Conservation (phyloP, 257 asterid species). For the Phtheirospermum japonicum region DNA sequence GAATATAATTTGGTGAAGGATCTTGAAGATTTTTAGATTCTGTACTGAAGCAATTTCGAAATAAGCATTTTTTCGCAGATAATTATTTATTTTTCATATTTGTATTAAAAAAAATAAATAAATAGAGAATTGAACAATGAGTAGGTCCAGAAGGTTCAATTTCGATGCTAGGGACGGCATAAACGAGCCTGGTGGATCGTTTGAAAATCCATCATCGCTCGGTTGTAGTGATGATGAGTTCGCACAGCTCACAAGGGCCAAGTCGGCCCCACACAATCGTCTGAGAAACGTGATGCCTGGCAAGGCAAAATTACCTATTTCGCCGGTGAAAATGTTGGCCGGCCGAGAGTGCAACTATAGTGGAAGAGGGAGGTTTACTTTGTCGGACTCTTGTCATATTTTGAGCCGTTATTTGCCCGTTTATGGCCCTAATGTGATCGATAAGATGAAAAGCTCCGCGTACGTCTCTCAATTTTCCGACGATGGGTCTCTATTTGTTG, state of each 20-base stretch:
- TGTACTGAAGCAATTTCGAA: slow-evolving; percentile 14
- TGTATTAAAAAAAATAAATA: background rate
- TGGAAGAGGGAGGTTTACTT: slow-evolving; percentile 80
- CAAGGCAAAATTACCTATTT: slow-evolving; percentile 46
- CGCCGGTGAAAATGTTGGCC: slow-evolving; percentile 73
- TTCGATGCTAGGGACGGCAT: slow-evolving; percentile 31
- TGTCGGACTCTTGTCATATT: slow-evolving; percentile 76
- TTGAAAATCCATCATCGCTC: slow-evolving; percentile 18
- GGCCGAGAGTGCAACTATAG: slow-evolving; percentile 75
- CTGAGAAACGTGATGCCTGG: slow-evolving; percentile 46
- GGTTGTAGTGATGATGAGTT: slow-evolving; percentile 59
- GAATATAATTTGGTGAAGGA: slow-evolving; percentile 19
- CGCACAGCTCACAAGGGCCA: slow-evolving; percentile 48
- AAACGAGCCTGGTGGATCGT: slow-evolving; percentile 32
- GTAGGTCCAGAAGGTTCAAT: slow-evolving; percentile 41
- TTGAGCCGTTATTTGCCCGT: slow-evolving; percentile 73
- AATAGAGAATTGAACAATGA: slow-evolving; percentile 38
- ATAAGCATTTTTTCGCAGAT: slow-evolving; percentile 9
- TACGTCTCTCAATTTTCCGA: slow-evolving; percentile 83
- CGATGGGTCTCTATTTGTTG: slow-evolving; percentile 86
- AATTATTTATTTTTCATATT: background rate
- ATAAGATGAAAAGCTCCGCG: slow-evolving; percentile 61
- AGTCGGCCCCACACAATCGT: slow-evolving; percentile 50
- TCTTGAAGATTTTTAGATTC: slow-evolving; percentile 12
- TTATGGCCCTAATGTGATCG: slow-evolving; percentile 54